Conservation (phyloP, 768 basidiomycete genomes). For the Termitomyces heimii region DNA sequence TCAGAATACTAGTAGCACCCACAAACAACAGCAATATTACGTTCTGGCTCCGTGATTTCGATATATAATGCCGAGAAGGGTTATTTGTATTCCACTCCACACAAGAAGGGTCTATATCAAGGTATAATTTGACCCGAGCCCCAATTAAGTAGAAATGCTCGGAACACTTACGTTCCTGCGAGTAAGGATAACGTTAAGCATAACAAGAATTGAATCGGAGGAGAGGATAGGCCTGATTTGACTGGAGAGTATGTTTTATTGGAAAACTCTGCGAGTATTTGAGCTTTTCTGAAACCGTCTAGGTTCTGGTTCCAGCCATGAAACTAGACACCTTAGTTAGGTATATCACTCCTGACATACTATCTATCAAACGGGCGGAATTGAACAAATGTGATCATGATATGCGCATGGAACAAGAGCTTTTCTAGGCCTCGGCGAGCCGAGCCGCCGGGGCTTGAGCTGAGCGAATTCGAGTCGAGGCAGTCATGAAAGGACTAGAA, state of each 20-base stretch:
- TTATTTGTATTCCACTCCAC: slow-evolving; percentile 28
- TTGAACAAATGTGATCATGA: background rate
- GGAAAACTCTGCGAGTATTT: background rate
- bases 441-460: background rate
- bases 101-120: slow-evolving; percentile 30
- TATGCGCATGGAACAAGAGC: background rate
- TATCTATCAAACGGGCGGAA: background rate
- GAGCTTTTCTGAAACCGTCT: background rate
- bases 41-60: slow-evolving; percentile 19
- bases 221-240: background rate
- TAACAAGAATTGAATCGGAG: background rate
- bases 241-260: background rate
- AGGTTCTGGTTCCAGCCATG: background rate
- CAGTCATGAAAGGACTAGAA: background rate
- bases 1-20: background rate
- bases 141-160: background rate
- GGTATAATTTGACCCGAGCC: too few relatives aligned
- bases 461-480: background rate
- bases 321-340: background rate
- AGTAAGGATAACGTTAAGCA: slow-evolving; percentile 17
- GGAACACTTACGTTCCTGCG: slow-evolving; percentile 20
- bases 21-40: slow-evolving; percentile 9
- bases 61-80: slow-evolving; percentile 22
- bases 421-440: background rate
- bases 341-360: background rate